phyloP scores from a whole-genome alignment of 179 eudicot genomes.

The Silene noctiflora region DNA sequence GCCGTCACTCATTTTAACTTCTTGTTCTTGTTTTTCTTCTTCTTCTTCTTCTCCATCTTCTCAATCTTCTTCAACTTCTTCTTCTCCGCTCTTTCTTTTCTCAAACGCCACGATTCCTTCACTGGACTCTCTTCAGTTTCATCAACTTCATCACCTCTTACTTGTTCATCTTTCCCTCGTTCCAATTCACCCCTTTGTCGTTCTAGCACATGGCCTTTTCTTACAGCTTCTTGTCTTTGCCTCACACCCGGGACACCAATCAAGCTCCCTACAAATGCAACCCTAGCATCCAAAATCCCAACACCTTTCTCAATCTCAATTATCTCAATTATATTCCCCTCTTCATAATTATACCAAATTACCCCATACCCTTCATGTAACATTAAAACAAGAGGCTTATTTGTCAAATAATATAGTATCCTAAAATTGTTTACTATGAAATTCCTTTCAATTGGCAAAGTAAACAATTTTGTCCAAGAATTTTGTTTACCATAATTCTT shows the following conservation, averaged over 20 bases:
- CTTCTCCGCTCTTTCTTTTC: neutral
- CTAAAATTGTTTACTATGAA: neutral
- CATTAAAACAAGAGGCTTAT: neutral
- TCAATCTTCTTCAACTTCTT: neutral
- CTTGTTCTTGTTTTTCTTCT: neutral
- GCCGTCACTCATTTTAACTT: too few relatives aligned
- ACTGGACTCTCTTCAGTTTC: neutral
- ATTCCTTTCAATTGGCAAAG: neutral
- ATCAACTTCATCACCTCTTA: neutral
- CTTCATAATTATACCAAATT: neutral
- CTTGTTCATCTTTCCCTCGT: neutral
- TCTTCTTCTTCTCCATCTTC: slow-evolving; percentile 2
- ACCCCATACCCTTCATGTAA: neutral
- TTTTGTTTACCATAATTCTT: neutral
- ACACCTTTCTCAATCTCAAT: neutral
- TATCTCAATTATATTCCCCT: neutral
- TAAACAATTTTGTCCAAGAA: slow-evolving; percentile 4
- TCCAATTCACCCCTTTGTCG: neutral
- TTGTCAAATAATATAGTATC: neutral
- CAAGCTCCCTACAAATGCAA: neutral
- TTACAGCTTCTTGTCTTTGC: neutral
- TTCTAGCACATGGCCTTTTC: neutral
- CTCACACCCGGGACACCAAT: neutral
- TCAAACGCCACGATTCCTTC: neutral
- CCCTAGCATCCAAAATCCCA: neutral